phyloP scores from a whole-genome alignment of 148 eudicot genomes.

The Cornus kousa region DNA sequence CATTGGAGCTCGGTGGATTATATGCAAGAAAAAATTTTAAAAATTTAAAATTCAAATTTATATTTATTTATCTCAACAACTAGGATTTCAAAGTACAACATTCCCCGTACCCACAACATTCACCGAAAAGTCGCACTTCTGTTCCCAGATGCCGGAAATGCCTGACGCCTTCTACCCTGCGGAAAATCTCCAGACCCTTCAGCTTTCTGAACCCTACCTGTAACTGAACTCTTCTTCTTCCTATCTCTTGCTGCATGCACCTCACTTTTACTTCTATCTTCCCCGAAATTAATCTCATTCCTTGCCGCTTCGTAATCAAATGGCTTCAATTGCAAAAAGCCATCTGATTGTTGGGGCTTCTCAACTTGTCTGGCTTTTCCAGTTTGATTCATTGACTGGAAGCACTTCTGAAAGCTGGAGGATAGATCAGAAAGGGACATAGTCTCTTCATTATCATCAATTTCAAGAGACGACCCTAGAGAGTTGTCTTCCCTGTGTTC shows the following conservation, averaged over 20 bases:
- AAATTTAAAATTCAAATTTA: neutral
- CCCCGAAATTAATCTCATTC: constrained; percentile 52
- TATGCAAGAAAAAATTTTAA: no score
- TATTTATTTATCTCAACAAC: neutral
- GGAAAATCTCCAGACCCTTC: constrained; percentile 35
- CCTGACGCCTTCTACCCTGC: constrained; percentile 86
- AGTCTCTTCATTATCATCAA: constrained; percentile 44
- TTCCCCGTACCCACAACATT: neutral
- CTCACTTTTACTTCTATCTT: neutral
- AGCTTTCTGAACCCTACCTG: constrained; percentile 26
- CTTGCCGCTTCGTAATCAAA: constrained; percentile 79
- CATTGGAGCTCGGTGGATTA: no score
- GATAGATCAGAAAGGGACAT: constrained; percentile 74
- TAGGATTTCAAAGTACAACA: neutral
- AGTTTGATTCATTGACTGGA: constrained; percentile 36
- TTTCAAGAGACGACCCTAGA: constrained; percentile 13
- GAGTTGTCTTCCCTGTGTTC: constrained; percentile 20
- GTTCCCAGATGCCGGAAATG: constrained; percentile 90
- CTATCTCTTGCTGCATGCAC: constrained; percentile 14
- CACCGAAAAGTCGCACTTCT: constrained; percentile 81
- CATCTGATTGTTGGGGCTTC: constrained; percentile 25
- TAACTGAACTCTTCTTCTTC: constrained; percentile 31
- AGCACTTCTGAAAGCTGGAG: constrained; percentile 72
- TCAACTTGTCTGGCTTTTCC: constrained; percentile 18
- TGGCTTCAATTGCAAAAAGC: constrained; percentile 41